Base-by-base conservation (phyloP, 495 filamentous ascomycete genomes). In the Cercophora sp. region DNA sequence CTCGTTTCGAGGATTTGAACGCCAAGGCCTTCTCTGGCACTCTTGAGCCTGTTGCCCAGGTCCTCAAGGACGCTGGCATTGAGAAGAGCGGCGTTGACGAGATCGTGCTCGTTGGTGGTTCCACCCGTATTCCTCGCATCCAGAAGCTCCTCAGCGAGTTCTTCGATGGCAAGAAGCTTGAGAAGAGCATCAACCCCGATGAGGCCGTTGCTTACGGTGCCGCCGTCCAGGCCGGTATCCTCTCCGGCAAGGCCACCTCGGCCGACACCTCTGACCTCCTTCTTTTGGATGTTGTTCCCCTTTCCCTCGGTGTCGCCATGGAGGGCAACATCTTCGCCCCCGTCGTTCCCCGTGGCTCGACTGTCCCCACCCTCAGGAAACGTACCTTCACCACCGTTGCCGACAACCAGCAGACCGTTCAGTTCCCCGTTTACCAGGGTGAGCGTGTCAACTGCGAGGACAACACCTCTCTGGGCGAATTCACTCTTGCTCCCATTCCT, bases 361-460 rank as follows among this genome's bases (percentile, higher is more conserved):
- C 92, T 11, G 91, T 96, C 44, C 93, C 93, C 15, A 88, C 85
- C 27, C 81, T 98, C 62, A 96, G 96, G 81, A 98, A 98, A 81
- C 66, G 55, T 47, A 97, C 93, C 26, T 97, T 96, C 80, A 97
- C 92, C 68, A 98, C 93, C 41, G 93, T 98, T 66, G 88, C 89
- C 56, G 91, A 94, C 75, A 90, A 91, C 77, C 91, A 96, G 72
- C 88, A 88, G 65, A 96, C 91, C 40, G 93, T 98, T 16, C 90
- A 96, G 74, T 96, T 97, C 82, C 93, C 94, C 52, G 89, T 95
- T 37, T 97, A 79, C 83, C 92, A 97, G 81, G 94, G 94, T 74
- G 93, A 97, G 81, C 92, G 94, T 81, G 92, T 93, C 63, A 96
- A 97, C 82, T 97, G 94, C 71, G 91, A 95, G 71, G 94, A 97